Evolutionary conservation across 2,329 filamentous ascomycete genomes (phyloP).

Genomic region (Parastagonospora nodorum): DNA sequence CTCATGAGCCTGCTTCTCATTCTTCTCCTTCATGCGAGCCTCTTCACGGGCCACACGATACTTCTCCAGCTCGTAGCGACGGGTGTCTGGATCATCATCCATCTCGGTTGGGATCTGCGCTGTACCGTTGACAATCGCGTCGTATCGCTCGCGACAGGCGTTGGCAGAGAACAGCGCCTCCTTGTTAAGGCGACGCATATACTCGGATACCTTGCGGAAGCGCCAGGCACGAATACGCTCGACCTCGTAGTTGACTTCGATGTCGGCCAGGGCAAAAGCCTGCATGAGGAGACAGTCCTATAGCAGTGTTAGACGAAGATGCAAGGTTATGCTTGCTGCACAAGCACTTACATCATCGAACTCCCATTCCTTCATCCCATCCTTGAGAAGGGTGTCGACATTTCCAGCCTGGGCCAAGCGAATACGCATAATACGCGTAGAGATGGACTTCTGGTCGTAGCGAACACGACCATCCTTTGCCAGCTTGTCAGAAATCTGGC

Average conservation of each 20-base stretch:
- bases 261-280: constrained; percentile 49
- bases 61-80: constrained; percentile 36
- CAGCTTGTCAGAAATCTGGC: constrained; percentile 51
- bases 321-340: background rate
- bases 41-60: constrained; percentile 24
- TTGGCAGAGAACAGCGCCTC: constrained; percentile 52
- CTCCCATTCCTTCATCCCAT: constrained; percentile 57
- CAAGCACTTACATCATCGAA: constrained; percentile 50
- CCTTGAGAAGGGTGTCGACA: constrained; percentile 53
- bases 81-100: constrained; percentile 47
- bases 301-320: background rate
- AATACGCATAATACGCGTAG: constrained; percentile 54
- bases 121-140: constrained; percentile 48
- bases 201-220: constrained; percentile 52
- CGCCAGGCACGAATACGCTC: constrained; percentile 49
- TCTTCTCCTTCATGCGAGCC: constrained; percentile 25
- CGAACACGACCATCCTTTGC: constrained; percentile 48
- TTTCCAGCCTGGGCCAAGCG: constrained; percentile 49
- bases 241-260: constrained; percentile 49
- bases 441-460: constrained; percentile 55
- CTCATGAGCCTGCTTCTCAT: constrained; percentile 18
- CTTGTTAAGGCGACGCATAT: constrained; percentile 48
- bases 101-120: constrained; percentile 53
- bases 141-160: constrained; percentile 53
- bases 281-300: constrained; percentile 53